These are phyloP conservation scores for Phytopythium vexans DNA, from an alignment of 352 stramenopile genomes.

Conservation along the genomic window DNA sequence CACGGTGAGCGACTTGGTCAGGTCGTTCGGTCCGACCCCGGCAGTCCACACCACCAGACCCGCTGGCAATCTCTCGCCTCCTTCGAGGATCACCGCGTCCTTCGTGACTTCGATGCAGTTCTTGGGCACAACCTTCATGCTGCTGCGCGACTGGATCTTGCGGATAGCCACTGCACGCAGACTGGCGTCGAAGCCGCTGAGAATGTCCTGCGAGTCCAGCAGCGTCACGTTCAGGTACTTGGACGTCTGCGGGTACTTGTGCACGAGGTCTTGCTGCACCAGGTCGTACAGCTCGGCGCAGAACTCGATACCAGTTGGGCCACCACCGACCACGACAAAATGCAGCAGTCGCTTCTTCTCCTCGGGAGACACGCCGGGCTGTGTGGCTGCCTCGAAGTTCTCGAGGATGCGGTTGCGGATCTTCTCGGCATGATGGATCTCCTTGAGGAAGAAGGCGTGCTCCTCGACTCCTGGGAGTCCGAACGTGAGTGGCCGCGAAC, in stretches of 20 bases:
- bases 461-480: constrained; percentile 87
- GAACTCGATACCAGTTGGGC: constrained; percentile 95
- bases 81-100: constrained; percentile 61
- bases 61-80: constrained; percentile 49
- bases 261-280: constrained; percentile 88
- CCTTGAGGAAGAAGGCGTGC: constrained; percentile 97
- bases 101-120: constrained; percentile 68
- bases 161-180: constrained; percentile 67
- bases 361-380: constrained; percentile 75
- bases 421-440: constrained; percentile 92
- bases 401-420: constrained; percentile 78
- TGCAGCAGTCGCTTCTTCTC: constrained; percentile 92
- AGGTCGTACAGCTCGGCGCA: constrained; percentile 95
- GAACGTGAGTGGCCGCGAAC: constrained; percentile 95
- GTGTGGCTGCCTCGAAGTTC: constrained; percentile 94
- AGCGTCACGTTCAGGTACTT: constrained; percentile 70
- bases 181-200: constrained; percentile 66
- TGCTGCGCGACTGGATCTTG: constrained; percentile 79
- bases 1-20: constrained; percentile 69
- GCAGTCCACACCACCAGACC: constrained; percentile 79
- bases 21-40: constrained; percentile 70
- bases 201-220: constrained; percentile 66
- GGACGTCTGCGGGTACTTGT: constrained; percentile 72
- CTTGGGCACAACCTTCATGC: constrained; percentile 79
- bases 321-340: constrained; percentile 97